Evolutionary conservation across 1,284 basidiomycete species (phyloP), one percentile per base, ranked within the genome.

Genomic region (Hypsizygus ulmarius): DNA sequence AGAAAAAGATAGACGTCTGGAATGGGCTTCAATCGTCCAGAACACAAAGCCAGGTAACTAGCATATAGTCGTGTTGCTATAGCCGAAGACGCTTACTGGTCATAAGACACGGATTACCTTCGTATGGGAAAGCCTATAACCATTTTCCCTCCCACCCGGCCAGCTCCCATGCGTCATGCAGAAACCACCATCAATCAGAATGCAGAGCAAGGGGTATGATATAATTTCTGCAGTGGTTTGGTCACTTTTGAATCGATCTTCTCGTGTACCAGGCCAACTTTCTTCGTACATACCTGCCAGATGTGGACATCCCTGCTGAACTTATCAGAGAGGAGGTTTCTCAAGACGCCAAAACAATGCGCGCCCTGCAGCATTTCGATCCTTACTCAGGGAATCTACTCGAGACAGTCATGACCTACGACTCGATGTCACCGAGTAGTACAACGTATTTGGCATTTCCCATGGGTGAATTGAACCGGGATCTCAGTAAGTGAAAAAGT

Each of bases 221-320:
- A 3, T 32, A 37, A 2, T 12, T 39, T 12, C 0, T 43, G 39
- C 14, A 4, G 18, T 3, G 3, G 7, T 3, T 8, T 25, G 14
- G 19, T 25, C 19, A 14, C 16, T 41, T 27, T 9, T 29, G 21
- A 42, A 33, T n/a, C 39, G 43, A 25, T 45, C 37, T 3, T 51
- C 35, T 27, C 18, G 40, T 40, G 33, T 35, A 21, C 27, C 51
- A 89, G 87, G 75, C 83, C 7, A 78, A 81, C 47, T 88, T 86
- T 56, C 66, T 90, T 39, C 77, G 83, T 39, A 80, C 78, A 11
- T 75, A 77, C 62, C 74, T 84, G 50, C 84, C 87, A 1, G 86
- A 90, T 52, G 72, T 83, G n/a, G 83, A 88, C 50, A 70, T 90
- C 27, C 68, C 84, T 5, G 65, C 75, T 25, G 81, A 87, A 21